phyloP scores from a whole-genome alignment of 164 flowering plant species.

The Magnolia kwangsiensis region DNA sequence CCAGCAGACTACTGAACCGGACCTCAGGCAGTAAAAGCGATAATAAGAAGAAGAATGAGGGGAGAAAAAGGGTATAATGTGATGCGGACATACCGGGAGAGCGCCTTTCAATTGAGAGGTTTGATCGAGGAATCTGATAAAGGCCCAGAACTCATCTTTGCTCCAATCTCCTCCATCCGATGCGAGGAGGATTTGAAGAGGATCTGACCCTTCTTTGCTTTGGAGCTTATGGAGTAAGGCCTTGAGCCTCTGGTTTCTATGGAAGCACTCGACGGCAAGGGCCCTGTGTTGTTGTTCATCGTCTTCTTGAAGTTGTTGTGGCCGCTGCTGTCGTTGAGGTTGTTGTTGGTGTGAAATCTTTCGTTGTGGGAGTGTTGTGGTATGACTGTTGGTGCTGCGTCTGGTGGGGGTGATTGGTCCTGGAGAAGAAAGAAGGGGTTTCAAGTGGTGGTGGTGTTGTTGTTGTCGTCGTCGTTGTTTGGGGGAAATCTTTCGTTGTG shows the following conservation, averaged over 20 bases:
- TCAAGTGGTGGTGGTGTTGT: background rate
- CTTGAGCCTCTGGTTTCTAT: slow-evolving; percentile 30
- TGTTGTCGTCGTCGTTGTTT: too few relatives aligned
- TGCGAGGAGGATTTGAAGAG: slow-evolving; percentile 29
- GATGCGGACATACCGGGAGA: slow-evolving; percentile 34
- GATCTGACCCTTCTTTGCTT: slow-evolving; percentile 18
- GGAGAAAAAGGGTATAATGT: background rate
- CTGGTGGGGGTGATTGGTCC: background rate
- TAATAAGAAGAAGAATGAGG: background rate
- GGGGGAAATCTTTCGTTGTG: too few relatives aligned
- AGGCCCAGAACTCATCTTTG: slow-evolving; percentile 53
- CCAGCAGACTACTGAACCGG: background rate
- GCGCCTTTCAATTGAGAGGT: slow-evolving; percentile 29
- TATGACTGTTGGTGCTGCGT: too few relatives aligned
- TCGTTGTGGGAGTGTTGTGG: background rate
- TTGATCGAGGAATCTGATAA: slow-evolving; percentile 35
- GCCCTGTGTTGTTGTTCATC: slow-evolving; percentile 13
- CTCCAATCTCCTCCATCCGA: slow-evolving; percentile 57
- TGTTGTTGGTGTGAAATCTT: background rate
- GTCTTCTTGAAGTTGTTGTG: background rate
- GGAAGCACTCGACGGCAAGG: slow-evolving; percentile 32
- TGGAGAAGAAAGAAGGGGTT: slow-evolving; percentile 1
- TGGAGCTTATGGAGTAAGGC: slow-evolving; percentile 33
- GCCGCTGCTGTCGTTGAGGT: background rate
- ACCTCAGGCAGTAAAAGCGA: background rate